Evolutionary conservation across 805 yeast genomes (phyloP), one percentile per base, ranked within the genome.

Genomic region (Candida quercuum): DNA sequence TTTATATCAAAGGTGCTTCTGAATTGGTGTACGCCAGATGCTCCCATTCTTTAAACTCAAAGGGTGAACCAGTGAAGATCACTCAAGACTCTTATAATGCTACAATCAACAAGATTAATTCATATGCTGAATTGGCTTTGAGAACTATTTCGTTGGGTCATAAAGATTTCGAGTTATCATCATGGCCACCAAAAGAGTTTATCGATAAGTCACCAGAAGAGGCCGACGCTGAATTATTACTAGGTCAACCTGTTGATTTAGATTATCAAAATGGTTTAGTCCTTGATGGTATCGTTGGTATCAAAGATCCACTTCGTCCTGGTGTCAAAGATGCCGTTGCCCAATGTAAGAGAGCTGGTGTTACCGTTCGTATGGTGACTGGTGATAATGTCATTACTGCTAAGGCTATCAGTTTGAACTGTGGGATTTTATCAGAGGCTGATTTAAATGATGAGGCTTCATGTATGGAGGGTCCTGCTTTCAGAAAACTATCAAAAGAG

Each of bases 381-480:
- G 99, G 99, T 60, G 99, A 93, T 60, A 91, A 91, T 56, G 59
- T 91, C 40, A 64, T 78, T 31, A 93, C 99, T 3, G 99, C 99
- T 5, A 78, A 76, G 47, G 94, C 98, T 0, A 93, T 93, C 48
- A 87, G 97, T 2, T 66, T 72, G 42, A 81, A 81, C 38, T 93
- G 98, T 66, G 86, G 89, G 41, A 93, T 93, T 29, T 33, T 69
- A 14, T 38, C 47, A 6, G 54, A 51, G n/a, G 78, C 72, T 16
- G 75, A 74, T 35, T 63, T 64, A 36, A 59, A 72, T 14, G 74
- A 76, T 46, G 74, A 74, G 21, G 64, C 64, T 26, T 69, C 81
- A 13, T 84, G 79, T 40, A 85, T 93, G 88, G 98, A 93, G 58
- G 99, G 99, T 8, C 97, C 98, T 2, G 69, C 57, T 5, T 93